These are phyloP conservation scores for Mycena citricolor DNA, from an alignment of 1,284 basidiomycete species.

Conservation along the genomic window DNA sequence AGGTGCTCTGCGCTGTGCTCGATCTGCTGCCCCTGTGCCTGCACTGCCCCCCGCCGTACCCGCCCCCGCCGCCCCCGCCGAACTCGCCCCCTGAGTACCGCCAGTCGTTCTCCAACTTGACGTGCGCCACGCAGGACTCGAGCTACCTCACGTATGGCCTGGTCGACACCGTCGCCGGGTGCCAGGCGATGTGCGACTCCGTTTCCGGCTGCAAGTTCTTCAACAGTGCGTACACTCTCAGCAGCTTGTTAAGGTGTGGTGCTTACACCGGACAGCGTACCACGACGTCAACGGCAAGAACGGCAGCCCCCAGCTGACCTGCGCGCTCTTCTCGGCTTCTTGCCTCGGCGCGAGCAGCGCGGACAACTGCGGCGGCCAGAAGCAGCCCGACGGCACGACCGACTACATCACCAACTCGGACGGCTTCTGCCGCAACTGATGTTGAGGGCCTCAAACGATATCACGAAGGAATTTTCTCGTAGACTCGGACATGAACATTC, in stretches of 20 bases:
- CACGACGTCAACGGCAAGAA: slow-evolving; percentile 45
- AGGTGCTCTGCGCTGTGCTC: slow-evolving; percentile 39
- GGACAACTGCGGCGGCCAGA: slow-evolving; percentile 27
- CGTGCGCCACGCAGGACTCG: slow-evolving; percentile 41
- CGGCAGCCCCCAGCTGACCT: slow-evolving; percentile 25
- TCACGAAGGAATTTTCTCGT: no score
- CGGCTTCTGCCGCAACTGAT: slow-evolving; percentile 26
- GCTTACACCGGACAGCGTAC: no score
- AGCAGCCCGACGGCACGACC: slow-evolving; percentile 25
- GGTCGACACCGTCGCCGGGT: slow-evolving; percentile 41
- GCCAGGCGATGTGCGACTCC: slow-evolving; percentile 42
- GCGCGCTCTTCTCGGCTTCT: slow-evolving; percentile 19
- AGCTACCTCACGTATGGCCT: slow-evolving; percentile 45
- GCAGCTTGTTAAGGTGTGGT: neutral
- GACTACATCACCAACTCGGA: slow-evolving; percentile 23
- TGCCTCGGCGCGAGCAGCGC: slow-evolving; percentile 23
- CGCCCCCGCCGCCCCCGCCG: slow-evolving; percentile 10
- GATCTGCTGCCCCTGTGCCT: slow-evolving; percentile 33
- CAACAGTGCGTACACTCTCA: slow-evolving; percentile 36
- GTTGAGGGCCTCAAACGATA: no score
- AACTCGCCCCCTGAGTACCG: slow-evolving; percentile 35
- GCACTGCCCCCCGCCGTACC: slow-evolving; percentile 35
- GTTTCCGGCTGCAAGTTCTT: slow-evolving; percentile 42
- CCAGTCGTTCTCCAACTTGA: slow-evolving; percentile 39
- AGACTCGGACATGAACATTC: no score